A percentile compares a stretch with the other conserved stretches of the same genome.
phyloP scores from a whole-genome alignment of 495 filamentous ascomycete genomes.

The Beverwykella pulmonaria region DNA sequence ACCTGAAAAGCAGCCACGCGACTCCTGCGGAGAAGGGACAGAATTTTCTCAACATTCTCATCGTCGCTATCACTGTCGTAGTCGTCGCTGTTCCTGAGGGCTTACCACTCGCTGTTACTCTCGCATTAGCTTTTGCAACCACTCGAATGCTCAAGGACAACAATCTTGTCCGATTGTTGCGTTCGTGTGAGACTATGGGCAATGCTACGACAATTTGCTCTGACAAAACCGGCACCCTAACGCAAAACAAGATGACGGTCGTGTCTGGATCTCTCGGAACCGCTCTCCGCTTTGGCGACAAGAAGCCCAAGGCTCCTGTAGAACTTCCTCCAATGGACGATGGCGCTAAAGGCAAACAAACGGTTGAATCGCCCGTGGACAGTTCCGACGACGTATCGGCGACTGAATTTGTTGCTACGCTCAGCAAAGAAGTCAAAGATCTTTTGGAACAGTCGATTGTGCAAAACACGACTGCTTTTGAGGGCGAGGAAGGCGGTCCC shows the following conservation, averaged over 20 bases:
- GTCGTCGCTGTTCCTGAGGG: conserved; percentile 96
- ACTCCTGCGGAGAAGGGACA: conserved; percentile 78
- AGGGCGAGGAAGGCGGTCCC: conserved; percentile 54
- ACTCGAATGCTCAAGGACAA: conserved; percentile 95
- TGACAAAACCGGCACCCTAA: conserved; percentile 95
- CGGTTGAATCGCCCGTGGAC: conserved; percentile 36
- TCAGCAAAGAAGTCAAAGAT: conserved; percentile 55
- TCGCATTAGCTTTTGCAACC: conserved; percentile 92
- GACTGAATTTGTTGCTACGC: conserved; percentile 61
- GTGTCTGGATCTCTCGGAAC: conserved; percentile 64
- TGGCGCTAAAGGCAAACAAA: conserved; percentile 43
- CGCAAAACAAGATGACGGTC: conserved; percentile 72
- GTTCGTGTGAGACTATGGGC: conserved; percentile 98
- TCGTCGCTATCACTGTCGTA: conserved; percentile 91
- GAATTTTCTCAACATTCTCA: conserved; percentile 87
- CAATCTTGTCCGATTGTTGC: conserved; percentile 85
- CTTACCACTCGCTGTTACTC: conserved; percentile 85
- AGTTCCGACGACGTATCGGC: conserved; percentile 52
- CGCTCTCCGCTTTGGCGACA: conserved; percentile 57
- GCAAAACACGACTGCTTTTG: conserved; percentile 69
- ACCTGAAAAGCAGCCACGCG: conserved; percentile 58
- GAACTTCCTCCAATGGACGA: conserved; percentile 15
- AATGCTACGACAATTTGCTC: conserved; percentile 96
- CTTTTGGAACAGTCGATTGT: conserved; percentile 63
- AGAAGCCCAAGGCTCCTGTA: conserved; percentile 22